Evolutionary conservation across 2,329 filamentous ascomycete genomes (phyloP), one percentile per base, ranked within the genome.

Genomic region (Fonsecaea monophora): DNA sequence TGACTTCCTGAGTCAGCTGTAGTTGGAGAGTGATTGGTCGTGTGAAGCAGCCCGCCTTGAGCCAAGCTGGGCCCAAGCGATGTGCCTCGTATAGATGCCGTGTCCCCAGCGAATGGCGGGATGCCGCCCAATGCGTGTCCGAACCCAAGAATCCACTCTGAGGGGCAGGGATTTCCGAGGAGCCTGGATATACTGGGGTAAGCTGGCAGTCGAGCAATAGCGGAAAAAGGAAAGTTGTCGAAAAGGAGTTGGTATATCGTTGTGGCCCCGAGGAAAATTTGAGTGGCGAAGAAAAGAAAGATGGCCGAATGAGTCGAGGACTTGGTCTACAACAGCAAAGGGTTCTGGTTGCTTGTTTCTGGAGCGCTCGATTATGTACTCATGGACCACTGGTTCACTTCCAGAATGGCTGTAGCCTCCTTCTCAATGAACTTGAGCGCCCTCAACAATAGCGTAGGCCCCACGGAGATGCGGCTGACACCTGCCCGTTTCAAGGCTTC

Each of bases 391-490:
- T 50, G n/a, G 15, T 58, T 54, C 45, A 32, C 60, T 8, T 50
- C 45, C 21, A 50, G 18, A 4, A 50, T 50, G 13, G 45, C 18
- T 10, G 45, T 50, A 50, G 62, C 62, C 21, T 55, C 62, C 2
- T 37, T 55, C 40, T 50, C 18, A 3, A 53, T 25, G 13, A 40
- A 54, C 38, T 68, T 25, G 40, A 40, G 32, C 30, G 40, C 10
- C 37, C 58, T 60, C 25, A 59, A 45, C 48, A 58, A 35, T 53
- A 61, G 57, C 18, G 77, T 78, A 0, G 85, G 84, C 0, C 85
- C 86, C 66, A 87, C 75, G 73, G 84, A 86, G 67, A 87, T 81
- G 68, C 85, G 82, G 7, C 84, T 83, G 42, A 87, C 84, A 0
- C 85, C 85, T 60, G 87, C 76, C 45, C 79, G 72, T 3, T 74